Percentiles rank a stretch among this genome's conserved stretches.
These are phyloP conservation scores for Alternaria burnsii DNA, from an alignment of 2,329 filamentous ascomycete species.

Conservation along the genomic window DNA sequence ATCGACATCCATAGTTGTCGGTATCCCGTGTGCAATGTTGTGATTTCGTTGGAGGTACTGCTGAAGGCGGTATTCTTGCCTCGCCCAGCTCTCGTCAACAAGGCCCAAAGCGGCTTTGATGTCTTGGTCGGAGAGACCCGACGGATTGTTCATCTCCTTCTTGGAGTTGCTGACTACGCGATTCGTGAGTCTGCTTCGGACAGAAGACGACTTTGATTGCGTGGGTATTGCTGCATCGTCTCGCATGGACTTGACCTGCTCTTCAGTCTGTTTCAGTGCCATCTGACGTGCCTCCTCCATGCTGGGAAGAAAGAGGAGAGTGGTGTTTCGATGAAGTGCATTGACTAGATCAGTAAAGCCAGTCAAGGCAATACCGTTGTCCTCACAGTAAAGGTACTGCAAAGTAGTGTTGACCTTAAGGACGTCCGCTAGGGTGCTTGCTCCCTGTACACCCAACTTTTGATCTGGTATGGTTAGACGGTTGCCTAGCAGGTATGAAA, in stretches of 20 bases:
- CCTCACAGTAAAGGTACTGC: slow-evolving; percentile 73
- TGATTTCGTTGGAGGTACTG: slow-evolving; percentile 59
- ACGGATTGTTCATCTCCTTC: slow-evolving; percentile 36
- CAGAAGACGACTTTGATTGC: slow-evolving; percentile 43
- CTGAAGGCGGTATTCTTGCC: slow-evolving; percentile 58
- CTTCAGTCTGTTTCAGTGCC: slow-evolving; percentile 67
- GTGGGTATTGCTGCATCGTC: slow-evolving; percentile 45
- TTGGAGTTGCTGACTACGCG: slow-evolving; percentile 39
- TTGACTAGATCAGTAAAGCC: slow-evolving; percentile 75
- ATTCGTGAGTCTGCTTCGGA: slow-evolving; percentile 46
- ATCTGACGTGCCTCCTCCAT: slow-evolving; percentile 70
- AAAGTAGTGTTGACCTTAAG: slow-evolving; percentile 70
- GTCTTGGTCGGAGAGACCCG: slow-evolving; percentile 57
- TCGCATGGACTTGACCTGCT: slow-evolving; percentile 63
- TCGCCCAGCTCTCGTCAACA: slow-evolving; percentile 60
- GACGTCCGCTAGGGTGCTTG: slow-evolving; percentile 73
- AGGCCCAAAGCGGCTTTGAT: slow-evolving; percentile 59
- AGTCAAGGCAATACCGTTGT: slow-evolving; percentile 76
- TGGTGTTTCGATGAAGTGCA: slow-evolving; percentile 70
- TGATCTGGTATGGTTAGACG: slow-evolving; percentile 58
- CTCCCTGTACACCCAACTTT: slow-evolving; percentile 73
- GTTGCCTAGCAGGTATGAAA: too few relatives aligned
- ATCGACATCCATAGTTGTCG: slow-evolving; percentile 54
- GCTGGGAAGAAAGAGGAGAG: slow-evolving; percentile 67
- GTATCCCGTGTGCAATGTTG: slow-evolving; percentile 55